Percentiles rank a stretch among this genome's conserved stretches.
These are phyloP conservation scores for Colletotrichum godetiae DNA, from an alignment of 2,329 filamentous ascomycete genomes.

Conservation along the genomic window DNA sequence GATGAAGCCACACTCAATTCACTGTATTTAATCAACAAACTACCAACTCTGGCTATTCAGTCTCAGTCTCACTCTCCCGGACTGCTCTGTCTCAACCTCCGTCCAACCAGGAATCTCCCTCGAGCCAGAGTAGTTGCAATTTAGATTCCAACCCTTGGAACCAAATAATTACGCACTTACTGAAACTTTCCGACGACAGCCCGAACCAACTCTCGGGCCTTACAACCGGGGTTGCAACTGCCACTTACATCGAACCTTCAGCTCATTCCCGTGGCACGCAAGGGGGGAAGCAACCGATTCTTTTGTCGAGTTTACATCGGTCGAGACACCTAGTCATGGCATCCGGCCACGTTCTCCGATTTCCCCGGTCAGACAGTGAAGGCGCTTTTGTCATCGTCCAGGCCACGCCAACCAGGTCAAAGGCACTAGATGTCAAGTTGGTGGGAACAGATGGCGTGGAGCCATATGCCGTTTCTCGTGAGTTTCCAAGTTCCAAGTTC, in stretches of 20 bases:
- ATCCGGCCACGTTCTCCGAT: conserved; percentile 59
- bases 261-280: conserved; percentile 17
- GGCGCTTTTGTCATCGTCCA: conserved; percentile 70
- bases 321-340: conserved; percentile 15
- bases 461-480: conserved; percentile 68
- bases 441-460: conserved; percentile 75
- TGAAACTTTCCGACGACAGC: neutral
- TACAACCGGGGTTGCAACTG: neutral
- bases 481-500: conserved; percentile 45
- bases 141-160: conserved; percentile 3
- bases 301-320: neutral
- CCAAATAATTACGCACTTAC: conserved; percentile 3
- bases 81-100: neutral
- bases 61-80: conserved; percentile 2
- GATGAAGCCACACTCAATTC: neutral
- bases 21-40: conserved; percentile 23
- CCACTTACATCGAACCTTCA: neutral
- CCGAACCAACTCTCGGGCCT: neutral
- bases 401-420: conserved; percentile 59
- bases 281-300: conserved; percentile 7
- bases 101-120: conserved; percentile 5
- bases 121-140: neutral
- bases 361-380: conserved; percentile 66
- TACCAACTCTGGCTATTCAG: conserved; percentile 5
- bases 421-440: conserved; percentile 72